phyloP scores from a whole-genome alignment of 345 rosid species.

The Pugionium cornutum region DNA sequence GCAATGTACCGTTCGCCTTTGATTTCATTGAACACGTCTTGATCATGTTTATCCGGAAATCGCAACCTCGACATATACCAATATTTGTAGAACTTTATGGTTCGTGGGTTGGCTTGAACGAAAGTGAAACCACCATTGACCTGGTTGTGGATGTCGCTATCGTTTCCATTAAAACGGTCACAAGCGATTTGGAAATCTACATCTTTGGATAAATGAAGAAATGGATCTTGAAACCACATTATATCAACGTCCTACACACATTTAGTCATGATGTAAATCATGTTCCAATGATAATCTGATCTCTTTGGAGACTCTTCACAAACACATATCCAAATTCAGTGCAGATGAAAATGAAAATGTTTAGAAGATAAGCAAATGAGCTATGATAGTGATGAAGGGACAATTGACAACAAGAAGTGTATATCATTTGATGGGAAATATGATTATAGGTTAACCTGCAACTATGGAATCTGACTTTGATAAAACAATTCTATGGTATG shows the following conservation, averaged over 20 bases:
- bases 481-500: too few relatives aligned
- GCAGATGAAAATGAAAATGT: too few relatives aligned
- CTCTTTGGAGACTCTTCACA: too few relatives aligned
- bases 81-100: constrained; percentile 59
- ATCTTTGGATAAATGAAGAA: constrained; percentile 48
- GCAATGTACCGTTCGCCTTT: constrained; percentile 17
- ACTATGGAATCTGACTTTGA: too few relatives aligned
- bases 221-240: constrained; percentile 76
- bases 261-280: background rate
- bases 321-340: too few relatives aligned
- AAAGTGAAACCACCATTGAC: constrained; percentile 75
- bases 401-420: too few relatives aligned
- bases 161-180: constrained; percentile 47
- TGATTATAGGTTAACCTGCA: too few relatives aligned
- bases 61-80: constrained; percentile 55
- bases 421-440: too few relatives aligned
- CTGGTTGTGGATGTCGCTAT: constrained; percentile 36
- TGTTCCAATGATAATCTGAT: too few relatives aligned
- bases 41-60: constrained; percentile 45
- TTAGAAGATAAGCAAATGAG: too few relatives aligned
- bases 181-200: constrained; percentile 82
- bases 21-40: constrained; percentile 32
- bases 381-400: too few relatives aligned
- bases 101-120: constrained; percentile 54
- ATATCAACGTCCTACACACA: constrained; percentile 65